These are phyloP conservation scores for Physaria fendleri DNA, from an alignment of 345 rosid genomes.

Conservation along the genomic window DNA sequence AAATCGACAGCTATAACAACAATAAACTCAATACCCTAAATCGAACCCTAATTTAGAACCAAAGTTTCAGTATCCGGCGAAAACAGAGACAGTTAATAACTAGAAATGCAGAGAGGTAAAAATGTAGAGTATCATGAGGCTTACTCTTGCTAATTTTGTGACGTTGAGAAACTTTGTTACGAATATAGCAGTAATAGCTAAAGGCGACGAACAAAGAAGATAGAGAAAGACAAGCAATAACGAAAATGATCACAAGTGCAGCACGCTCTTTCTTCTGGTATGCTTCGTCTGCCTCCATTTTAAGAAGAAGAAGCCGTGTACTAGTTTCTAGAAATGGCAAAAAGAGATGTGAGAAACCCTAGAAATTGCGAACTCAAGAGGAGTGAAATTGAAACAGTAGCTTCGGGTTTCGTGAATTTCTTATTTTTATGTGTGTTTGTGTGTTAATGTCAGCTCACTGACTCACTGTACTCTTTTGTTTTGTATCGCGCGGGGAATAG, in stretches of 20 bases:
- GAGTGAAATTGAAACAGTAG: slow-evolving; percentile 11
- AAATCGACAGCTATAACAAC: neutral
- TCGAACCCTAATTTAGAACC: neutral
- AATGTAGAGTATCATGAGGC: slow-evolving; percentile 8
- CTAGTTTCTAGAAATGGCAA: slow-evolving; percentile 15
- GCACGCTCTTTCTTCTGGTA: slow-evolving; percentile 53
- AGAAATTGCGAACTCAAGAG: slow-evolving; percentile 13
- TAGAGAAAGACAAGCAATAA: slow-evolving; percentile 68
- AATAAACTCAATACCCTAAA: neutral
- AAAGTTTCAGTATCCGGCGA: neutral
- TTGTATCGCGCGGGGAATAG: slow-evolving; percentile 32
- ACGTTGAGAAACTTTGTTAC: slow-evolving; percentile 71
- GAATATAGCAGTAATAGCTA: slow-evolving; percentile 91
- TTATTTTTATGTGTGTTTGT: neutral
- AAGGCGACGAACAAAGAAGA: slow-evolving; percentile 71
- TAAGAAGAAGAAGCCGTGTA: neutral
- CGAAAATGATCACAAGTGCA: slow-evolving; percentile 64
- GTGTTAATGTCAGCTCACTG: slow-evolving; percentile 26
- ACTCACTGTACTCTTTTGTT: slow-evolving; percentile 20
- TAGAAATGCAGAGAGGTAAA: slow-evolving; percentile 3
- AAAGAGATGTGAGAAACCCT: slow-evolving; percentile 22
- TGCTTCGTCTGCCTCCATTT: slow-evolving; percentile 41
- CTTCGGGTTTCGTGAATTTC: slow-evolving; percentile 12
- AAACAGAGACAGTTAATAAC: neutral
- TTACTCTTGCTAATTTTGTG: slow-evolving; percentile 38